Evolutionary conservation across 2,329 filamentous ascomycete species (phyloP), one percentile per base, ranked within the genome.

Genomic region (Fusarium praegraminearum): DNA sequence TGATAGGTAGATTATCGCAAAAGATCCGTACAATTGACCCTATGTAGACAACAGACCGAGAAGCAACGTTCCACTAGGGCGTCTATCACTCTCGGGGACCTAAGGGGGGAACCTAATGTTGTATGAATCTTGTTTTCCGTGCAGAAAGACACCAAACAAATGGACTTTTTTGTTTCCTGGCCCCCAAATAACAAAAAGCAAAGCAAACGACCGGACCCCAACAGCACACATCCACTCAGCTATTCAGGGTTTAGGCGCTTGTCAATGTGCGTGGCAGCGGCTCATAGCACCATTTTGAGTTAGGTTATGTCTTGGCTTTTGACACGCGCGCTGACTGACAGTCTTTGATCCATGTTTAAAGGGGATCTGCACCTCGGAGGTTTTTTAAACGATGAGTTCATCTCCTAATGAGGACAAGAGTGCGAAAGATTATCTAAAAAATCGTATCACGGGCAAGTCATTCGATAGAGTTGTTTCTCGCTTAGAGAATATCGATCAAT

Each of bases 211-310:
- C n/a, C n/a, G 28, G 44, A 46, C 28, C 44, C 44, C 44, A 52
- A 51, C 2, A 35, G 15, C 3, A 22, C 20, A 22, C 20, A 22
- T 30, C 24, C 35, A 2, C 33, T 46, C 38, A 36, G n/a, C 18
- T n/a, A 32, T 45, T 54, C 30, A 24, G 33, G 58, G 38, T 28
- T 35, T 22, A 43, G 28, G 50, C 13, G 51, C 44, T 57, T 49
- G 38, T 49, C 12, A 36, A 45, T 28, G 10, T 40, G 61, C 26
- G 41, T 64, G 38, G 59, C 26, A 64, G 61, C 61, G 59, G 38
- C 24, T 40, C 61, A 64, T 50, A 40, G 13, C 18, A 36, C 61
- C 51, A 45, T 35, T 57, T 64, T 1, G 12, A 64, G 61, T 64
- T 64, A 64, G 59, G 12, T 20, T 16, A 1, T 2, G 45, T 15